Evolutionary conservation across 2,329 filamentous ascomycete genomes (phyloP), one percentile per base, ranked within the genome.

Genomic region (Colletotrichum filicis): DNA sequence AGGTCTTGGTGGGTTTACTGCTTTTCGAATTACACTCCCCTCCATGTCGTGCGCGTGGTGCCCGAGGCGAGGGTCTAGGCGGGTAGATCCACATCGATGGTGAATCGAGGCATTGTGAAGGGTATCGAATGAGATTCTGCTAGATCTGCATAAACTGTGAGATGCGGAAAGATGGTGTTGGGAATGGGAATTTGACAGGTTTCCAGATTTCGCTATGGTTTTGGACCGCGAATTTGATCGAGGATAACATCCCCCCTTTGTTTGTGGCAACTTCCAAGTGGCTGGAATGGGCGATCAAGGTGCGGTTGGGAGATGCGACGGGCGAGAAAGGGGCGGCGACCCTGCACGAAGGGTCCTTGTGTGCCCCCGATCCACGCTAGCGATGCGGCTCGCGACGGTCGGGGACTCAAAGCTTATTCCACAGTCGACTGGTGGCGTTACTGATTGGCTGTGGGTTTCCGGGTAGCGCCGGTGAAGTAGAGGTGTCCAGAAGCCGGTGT

Each of bases 281-380:
- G 56, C 26, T 12, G 61, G 30, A 26, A 49, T 52, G 30, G 26
- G n/a, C 37, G 60, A 37, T 67, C 56, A 49, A 26, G 14, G 46
- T 35, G 49, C 28, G 46, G 16, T 16, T 26, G 19, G 49, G 28
- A n/a, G 14, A 52, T n/a, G 49, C 4, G 52, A 55, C 8, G 52
- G 52, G 42, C 22, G 58, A 49, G 22, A 32, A 46, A 22, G 28
- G 5, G 53, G 42, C 24, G 16, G 22, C 19, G 59, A 42, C 42
- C 19, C 28, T 73, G 71, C 71, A 70, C 46, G n/a, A 73, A 73
- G 70, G 70, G 70, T 70, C 49, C 35, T 37, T 30, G n/a, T 22
- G 12, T n/a, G 46, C 56, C n/a, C 28, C 49, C 77, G 80, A 82
- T 82, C 73, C 66, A 68, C 72, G 71, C 79, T 80, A 81, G 70